Evolutionary conservation across 1,139 yeast species (phyloP), one percentile per base, ranked within the genome.

Genomic region (Blastobotrys niveus): DNA sequence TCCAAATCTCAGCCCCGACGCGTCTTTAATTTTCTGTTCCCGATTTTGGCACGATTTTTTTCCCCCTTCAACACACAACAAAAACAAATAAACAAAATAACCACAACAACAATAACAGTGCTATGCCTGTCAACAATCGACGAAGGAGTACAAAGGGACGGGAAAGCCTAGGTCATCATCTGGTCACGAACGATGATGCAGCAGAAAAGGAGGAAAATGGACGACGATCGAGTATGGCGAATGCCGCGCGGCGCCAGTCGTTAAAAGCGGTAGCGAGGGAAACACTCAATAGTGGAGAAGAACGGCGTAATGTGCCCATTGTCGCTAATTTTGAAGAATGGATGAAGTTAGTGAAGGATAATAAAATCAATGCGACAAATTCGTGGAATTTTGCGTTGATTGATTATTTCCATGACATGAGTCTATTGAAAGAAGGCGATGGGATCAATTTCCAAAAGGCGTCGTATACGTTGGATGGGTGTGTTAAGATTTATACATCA

Each of bases 281-380:
- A 49, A 30, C 62, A 50, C 21, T 53, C 46, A 17, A 45, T 43
- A 42, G 26, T 35, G 26, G 31, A 21, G 39, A 45, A 32, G 26
- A 18, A 3, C 21, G 43, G 17, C 42, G 40, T 17, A 29, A 34
- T 21, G 46, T 40, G 5, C 49, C 56, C 6, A 53, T 63, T 5
- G 52, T 66, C 48, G 83, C 81, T 8, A 87, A 87, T 56, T 87
- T 86, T 62, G 95, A 88, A 59, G 91, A 85, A 64, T 84, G 94
- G 88, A 84, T 87, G 72, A 83, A 80, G 60, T 72, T 84, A 65
- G 87, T 93, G n/a, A 84, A 94, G 1, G 94, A 85, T 60, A 88
- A 87, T 62, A 68, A 71, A 50, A 68, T 70, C 54, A 71, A 67
- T 38, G 70, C 77, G 3, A 69, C 76, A 47, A 75, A 75, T 52